Base-by-base conservation (phyloP, 2,329 filamentous ascomycete genomes). In the Penicillium sp. region DNA sequence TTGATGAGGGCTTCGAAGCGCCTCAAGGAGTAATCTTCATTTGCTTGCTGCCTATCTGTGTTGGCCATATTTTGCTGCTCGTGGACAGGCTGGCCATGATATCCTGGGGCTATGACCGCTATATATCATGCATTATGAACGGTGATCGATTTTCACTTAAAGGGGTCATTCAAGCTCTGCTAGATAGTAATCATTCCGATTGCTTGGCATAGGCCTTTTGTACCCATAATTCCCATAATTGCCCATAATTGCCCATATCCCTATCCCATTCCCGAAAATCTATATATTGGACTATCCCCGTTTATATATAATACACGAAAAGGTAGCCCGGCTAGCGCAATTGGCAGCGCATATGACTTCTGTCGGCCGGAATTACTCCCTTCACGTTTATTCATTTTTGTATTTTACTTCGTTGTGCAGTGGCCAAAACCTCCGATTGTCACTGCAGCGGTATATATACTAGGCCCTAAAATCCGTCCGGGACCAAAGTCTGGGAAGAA, bases 1-100 rank as follows among this genome's bases (percentile, higher is more conserved):
- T 64, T 94, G n/a, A 74, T 83, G 39, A 72, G 72, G 49, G 75
- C 77, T 13, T 65, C 75, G 13, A 81, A 81, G 64, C 75, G 78
- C 48, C 60, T 79, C 34, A 78, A 79, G 57, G 78, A 76, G 56
- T 70, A 49, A 63, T 50, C 4, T 21, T 22, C 13, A 9, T 33
- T 15, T 49, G n/a, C 21, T n/a, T 43, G 12, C 21, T 46, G 24
- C 40, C 32, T 19, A 28, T 41, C 17, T 46, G 34, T 33, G 34
- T 45, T 28, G 29, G 22, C 37, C 35, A 22, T 44, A 22, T 40
- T 32, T 31, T 43, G 19, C 40, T 32, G 46, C 24, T n/a, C 26
- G 41, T 49, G 46, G 46, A 45, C 19, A 24, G 40, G 12, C 26
- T 45, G 46, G 26, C 29, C 21, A 17, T 37, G 33, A 33, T 49